Conservation (phyloP, 768 basidiomycete species). For the Pseudohyphozyma bogoriensis region DNA sequence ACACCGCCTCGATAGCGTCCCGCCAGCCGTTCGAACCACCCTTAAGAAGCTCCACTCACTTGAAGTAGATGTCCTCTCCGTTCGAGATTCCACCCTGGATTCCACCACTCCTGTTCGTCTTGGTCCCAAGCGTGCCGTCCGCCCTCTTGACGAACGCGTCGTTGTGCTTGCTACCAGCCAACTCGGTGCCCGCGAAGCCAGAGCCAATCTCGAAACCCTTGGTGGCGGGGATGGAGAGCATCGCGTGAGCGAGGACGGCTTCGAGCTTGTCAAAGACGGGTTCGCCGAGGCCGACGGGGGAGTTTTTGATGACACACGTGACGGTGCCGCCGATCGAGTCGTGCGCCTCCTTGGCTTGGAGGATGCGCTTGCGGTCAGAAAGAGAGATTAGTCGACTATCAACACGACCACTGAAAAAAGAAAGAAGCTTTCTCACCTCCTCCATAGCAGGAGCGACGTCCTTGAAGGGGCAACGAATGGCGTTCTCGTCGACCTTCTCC, state of each 20-base stretch:
- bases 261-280: slow-evolving; percentile 98
- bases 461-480: slow-evolving; percentile 79
- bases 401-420: too few relatives aligned
- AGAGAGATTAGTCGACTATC: background rate
- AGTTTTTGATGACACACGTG: slow-evolving; percentile 86
- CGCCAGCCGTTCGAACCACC: too few relatives aligned
- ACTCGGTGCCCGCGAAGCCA: slow-evolving; percentile 87
- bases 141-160: slow-evolving; percentile 62
- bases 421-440: slow-evolving; percentile 47
- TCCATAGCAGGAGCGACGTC: slow-evolving; percentile 87
- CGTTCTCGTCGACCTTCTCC: slow-evolving; percentile 74
- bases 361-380: slow-evolving; percentile 58
- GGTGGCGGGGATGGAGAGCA: slow-evolving; percentile 97
- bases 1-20: background rate
- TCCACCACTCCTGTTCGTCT: slow-evolving; percentile 92
- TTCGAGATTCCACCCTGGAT: slow-evolving; percentile 97
- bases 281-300: slow-evolving; percentile 86
- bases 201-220: slow-evolving; percentile 97
- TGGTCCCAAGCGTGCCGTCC: slow-evolving; percentile 67
- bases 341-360: slow-evolving; percentile 75
- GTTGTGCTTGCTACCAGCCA: slow-evolving; percentile 87
- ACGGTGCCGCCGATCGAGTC: slow-evolving; percentile 99
- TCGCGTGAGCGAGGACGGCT: slow-evolving; percentile 87
- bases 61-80: slow-evolving; percentile 94
- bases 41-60: slow-evolving; percentile 46